Base-by-base conservation (phyloP, 495 filamentous ascomycete genomes). In the Podospora conica region DNA sequence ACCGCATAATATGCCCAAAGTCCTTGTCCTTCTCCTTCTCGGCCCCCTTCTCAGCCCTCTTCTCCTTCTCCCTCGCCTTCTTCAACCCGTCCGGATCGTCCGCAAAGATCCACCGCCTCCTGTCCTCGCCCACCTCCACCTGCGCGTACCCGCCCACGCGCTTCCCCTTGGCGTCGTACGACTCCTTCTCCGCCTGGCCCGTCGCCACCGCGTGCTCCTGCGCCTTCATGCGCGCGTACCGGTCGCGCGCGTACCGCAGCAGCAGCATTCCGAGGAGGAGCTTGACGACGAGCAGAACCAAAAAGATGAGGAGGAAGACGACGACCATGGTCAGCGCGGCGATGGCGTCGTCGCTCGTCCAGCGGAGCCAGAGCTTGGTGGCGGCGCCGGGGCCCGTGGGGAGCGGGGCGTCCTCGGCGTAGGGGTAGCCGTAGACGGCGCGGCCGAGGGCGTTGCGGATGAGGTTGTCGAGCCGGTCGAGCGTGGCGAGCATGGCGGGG, bases 111-210 rank as follows among this genome's bases (percentile, higher is more conserved):
- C 87, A 89, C 64, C 87, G 82, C 68, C 91, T 83, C 72, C 95
- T 88, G 11, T 96, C 92, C 22, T 97, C 95, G 58, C 90, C 90
- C 0, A 97, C 86, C 67, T 97, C 96, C 2, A 95, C 87, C 27
- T 90, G 83, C 0, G 92, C 92, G 83, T 88, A 94, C 0, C 89
- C 89, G 0, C 94, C 93, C 54, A 91, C 79, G 5, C 92, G 83
- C 70, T 86, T 88, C 15, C 87, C 90, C 11, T 86, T 86, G 22
- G 90, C 87, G 25, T 90, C 85, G 53, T 83, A 85, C 33, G 80
- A 85, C 64, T 86, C 85, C 12, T 78, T 65, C 53, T 82, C 80
- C 8, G 79, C 76, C 55, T 85, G 81, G 0, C 79, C 79, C 3
- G 70, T 65, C 1, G 79, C 77, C 8, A 81, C 70, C 55, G 80